Evolutionary conservation across 1,284 basidiomycete species (phyloP).

Genomic region (Trichosporon ovoides): DNA sequence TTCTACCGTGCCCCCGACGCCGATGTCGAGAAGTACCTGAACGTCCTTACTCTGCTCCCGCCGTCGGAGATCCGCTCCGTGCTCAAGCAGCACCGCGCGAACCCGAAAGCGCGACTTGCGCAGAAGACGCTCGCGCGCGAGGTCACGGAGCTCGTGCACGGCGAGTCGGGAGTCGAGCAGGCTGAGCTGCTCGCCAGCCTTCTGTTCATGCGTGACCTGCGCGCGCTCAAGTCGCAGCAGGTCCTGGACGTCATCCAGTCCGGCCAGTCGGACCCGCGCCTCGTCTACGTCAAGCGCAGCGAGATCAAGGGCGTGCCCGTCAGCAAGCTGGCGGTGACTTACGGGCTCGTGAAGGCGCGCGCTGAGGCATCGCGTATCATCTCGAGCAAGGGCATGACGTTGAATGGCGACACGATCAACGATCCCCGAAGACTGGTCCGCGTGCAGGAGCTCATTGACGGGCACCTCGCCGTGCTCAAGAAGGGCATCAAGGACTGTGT

Average conservation of each 20-base stretch:
- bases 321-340: constrained; percentile 56
- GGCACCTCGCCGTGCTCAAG: constrained; percentile 61
- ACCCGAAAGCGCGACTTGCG: constrained; percentile 61
- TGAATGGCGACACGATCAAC: constrained; percentile 54
- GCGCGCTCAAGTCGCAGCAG: constrained; percentile 50
- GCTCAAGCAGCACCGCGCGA: constrained; percentile 58
- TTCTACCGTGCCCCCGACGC: constrained; percentile 76
- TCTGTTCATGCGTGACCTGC: constrained; percentile 56
- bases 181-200: constrained; percentile 60
- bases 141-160: constrained; percentile 81
- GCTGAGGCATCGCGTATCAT: constrained; percentile 55
- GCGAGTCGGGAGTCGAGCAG: constrained; percentile 51
- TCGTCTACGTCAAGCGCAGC: constrained; percentile 51
- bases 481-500: constrained; percentile 69
- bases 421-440: constrained; percentile 45
- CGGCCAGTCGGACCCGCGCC: constrained; percentile 54
- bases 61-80: constrained; percentile 58
- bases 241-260: constrained; percentile 56
- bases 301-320: constrained; percentile 56
- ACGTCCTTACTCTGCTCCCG: constrained; percentile 75
- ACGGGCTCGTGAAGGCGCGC: constrained; percentile 53
- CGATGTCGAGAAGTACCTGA: constrained; percentile 78
- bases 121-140: constrained; percentile 79
- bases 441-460: constrained; percentile 58
- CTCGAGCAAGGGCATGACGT: constrained; percentile 53